These are phyloP conservation scores for Aspergillus persii DNA, from an alignment of 2,329 filamentous ascomycete genomes.

Conservation along the genomic window DNA sequence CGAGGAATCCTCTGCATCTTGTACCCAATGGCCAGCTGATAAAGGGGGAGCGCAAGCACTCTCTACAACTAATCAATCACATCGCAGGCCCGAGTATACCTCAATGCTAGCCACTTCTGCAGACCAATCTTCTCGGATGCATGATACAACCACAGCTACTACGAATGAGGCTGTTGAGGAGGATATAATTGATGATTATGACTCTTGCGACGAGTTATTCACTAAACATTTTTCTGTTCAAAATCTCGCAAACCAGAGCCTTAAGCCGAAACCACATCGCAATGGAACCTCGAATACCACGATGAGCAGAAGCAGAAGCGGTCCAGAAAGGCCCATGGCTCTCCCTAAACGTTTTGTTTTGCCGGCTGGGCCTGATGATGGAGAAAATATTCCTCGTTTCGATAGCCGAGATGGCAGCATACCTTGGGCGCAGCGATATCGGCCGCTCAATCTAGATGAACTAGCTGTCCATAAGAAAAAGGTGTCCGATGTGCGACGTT, in stretches of 20 bases:
- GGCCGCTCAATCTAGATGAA: constrained; percentile 72
- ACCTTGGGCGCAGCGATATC: constrained; percentile 87
- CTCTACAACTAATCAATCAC: not conserved
- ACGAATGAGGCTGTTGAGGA: constrained; percentile 22
- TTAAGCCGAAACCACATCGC: not conserved
- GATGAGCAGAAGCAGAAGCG: constrained; percentile 8
- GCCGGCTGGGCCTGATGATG: not conserved
- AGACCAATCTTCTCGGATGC: constrained; percentile 22
- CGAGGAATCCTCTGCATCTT: not conserved
- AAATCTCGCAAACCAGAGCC: constrained; percentile 6
- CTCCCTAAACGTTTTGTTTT: constrained; percentile 30
- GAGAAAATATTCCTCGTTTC: not conserved
- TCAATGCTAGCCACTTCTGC: constrained; percentile 42
- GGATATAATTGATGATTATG: constrained; percentile 41
- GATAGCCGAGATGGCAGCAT: constrained; percentile 51
- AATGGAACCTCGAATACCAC: not conserved
- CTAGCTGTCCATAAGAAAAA: constrained; percentile 94
- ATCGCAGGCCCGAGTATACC: constrained; percentile 15
- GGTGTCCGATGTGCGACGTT: constrained; percentile 77
- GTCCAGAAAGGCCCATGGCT: constrained; percentile 6
- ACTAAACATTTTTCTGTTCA: constrained; percentile 30
- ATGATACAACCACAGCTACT: not conserved
- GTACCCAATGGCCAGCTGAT: not conserved
- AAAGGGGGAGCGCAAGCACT: not conserved
- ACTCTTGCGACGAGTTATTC: constrained; percentile 39